phyloP scores from a whole-genome alignment of 371 early-diverging fungal genomes.

The Sporodiniella umbellata region DNA sequence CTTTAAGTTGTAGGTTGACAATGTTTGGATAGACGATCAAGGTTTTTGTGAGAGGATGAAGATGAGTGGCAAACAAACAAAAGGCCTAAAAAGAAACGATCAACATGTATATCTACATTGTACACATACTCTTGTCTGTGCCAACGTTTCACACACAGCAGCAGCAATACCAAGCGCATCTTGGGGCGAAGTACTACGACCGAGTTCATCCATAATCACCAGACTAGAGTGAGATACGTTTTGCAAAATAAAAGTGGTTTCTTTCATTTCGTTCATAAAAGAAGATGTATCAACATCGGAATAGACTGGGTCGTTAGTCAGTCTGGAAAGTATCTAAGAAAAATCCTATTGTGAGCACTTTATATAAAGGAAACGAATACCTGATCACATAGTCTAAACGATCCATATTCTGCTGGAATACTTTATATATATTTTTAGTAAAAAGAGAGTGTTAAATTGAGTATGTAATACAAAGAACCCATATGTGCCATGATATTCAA shows the following conservation, averaged over 20 bases:
- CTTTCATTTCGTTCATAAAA: constrained; percentile 93
- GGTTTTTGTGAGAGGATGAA: constrained; percentile 53
- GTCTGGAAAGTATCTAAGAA: constrained; percentile 66
- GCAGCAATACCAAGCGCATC: constrained; percentile 82
- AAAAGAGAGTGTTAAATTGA: not conserved
- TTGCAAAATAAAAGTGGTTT: constrained; percentile 81
- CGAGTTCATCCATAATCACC: constrained; percentile 95
- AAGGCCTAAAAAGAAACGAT: constrained; percentile 37
- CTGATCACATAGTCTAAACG: constrained; percentile 73
- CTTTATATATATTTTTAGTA: no score
- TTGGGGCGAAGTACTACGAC: constrained; percentile 85
- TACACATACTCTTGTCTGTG: constrained; percentile 42
- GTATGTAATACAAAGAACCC: constrained; percentile 79
- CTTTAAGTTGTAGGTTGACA: constrained; percentile 61
- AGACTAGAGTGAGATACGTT: constrained; percentile 67
- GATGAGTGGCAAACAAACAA: constrained; percentile 73
- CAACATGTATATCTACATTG: not conserved
- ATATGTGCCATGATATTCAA: constrained; percentile 94
- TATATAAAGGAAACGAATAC: no score
- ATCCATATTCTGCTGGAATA: constrained; percentile 90
- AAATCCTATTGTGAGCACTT: no score
- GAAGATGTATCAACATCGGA: constrained; percentile 68
- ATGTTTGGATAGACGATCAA: constrained; percentile 63
- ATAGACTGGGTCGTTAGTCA: constrained; percentile 70
- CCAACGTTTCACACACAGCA: constrained; percentile 77